Evolutionary conservation across 768 basidiomycete species (phyloP), one percentile per base, ranked within the genome.

Genomic region (Tubosaeta sp.): DNA sequence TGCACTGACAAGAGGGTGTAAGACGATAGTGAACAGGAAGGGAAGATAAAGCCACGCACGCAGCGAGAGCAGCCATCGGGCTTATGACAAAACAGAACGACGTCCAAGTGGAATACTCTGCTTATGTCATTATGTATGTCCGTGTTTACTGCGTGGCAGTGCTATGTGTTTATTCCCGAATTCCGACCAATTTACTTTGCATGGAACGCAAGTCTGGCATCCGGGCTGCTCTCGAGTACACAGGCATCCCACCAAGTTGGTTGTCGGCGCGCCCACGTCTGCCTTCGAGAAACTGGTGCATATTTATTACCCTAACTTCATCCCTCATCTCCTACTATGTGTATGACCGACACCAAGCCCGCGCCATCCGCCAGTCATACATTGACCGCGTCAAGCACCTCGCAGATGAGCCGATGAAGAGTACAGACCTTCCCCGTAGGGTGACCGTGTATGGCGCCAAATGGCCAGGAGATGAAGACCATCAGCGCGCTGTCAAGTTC

Each of bases 391-490:
- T 99, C 55, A 79, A 83, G 62, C 77, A 84, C 54, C 71, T 92
- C n/a, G 79, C 87, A 2, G 82, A 90, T 52, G 78, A 82, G 58
- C 79, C 82, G 0, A 68, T 89, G 58, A 78, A 76, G 49, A 77
- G 80, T 9, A 66, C 84, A 58, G 90, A 83, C 18, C 70, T 77
- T 45, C 82, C 88, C 5, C 80, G 94, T 30, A 89, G 84, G 63
- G 84, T 96, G 51, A 85, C 77, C 8, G 93, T 98, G 18, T 91
- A 90, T 60, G 91, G 87, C 30, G 80, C 82, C 24, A 90, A 89
- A 69, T 96, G 94, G 84, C 94, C 94, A 0, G 94, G 89, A 24
- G 96, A 99, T 68, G 91, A 94, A 60, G 94, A 97, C 65, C 83
- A 85, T 55, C 84, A 94, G 65, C 80, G 88, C 52, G 79, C 84